These are phyloP conservation scores for Penicillium sp. DNA, from an alignment of 2,329 filamentous ascomycete genomes.

Conservation along the genomic window DNA sequence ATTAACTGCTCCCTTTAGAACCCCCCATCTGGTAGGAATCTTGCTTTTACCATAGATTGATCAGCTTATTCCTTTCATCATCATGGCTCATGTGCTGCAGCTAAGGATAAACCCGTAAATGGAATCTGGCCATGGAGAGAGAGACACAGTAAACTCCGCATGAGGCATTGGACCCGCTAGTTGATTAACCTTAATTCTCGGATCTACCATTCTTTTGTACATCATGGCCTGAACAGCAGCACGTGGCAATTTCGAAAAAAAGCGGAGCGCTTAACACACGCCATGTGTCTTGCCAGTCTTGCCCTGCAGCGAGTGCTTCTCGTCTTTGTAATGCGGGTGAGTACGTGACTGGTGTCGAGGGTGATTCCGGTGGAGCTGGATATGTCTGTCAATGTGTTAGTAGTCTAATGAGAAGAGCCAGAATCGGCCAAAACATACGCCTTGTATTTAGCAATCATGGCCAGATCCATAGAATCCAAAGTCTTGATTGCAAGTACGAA, in stretches of 20 bases:
- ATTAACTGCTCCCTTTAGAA: too few relatives aligned
- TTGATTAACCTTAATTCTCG: too few relatives aligned
- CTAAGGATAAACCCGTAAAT: background rate
- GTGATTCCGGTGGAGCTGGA: conserved; percentile 56
- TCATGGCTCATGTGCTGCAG: background rate
- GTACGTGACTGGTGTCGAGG: conserved; percentile 53
- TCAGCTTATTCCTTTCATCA: background rate
- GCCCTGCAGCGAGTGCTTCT: conserved; percentile 83
- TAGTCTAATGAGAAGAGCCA: background rate
- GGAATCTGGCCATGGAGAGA: background rate
- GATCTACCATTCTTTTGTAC: background rate
- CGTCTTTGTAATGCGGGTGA: conserved; percentile 59
- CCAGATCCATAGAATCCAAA: conserved; percentile 71
- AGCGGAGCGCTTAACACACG: conserved; percentile 61
- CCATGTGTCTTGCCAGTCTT: conserved; percentile 89
- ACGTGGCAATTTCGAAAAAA: background rate
- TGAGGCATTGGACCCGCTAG: too few relatives aligned
- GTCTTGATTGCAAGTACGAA: conserved; percentile 73
- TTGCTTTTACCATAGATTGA: background rate
- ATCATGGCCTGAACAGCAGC: background rate
- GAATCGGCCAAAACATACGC: conserved; percentile 48
- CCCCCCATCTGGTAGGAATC: too few relatives aligned
- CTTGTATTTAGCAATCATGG: conserved; percentile 67
- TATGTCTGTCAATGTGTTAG: conserved; percentile 38
- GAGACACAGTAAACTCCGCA: too few relatives aligned